These are phyloP conservation scores for Voacanga thouarsii DNA, from an alignment of 257 asterid species.

Conservation along the genomic window DNA sequence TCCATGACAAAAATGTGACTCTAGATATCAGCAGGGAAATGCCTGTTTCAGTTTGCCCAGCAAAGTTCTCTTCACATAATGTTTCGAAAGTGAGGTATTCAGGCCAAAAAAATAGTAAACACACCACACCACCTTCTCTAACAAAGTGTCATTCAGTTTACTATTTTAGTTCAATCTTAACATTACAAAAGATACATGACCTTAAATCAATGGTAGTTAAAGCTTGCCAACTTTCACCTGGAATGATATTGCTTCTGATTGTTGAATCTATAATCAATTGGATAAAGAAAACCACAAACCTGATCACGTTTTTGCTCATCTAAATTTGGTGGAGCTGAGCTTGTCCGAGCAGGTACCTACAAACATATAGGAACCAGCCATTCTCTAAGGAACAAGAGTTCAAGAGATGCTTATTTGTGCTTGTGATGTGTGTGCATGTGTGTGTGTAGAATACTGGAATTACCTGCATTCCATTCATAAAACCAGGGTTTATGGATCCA, in stretches of 20 bases:
- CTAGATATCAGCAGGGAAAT: not conserved
- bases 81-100: not conserved
- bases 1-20: not conserved
- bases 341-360: constrained; percentile 90
- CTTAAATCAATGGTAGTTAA: not conserved
- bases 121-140: not conserved
- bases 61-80: not conserved
- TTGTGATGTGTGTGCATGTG: not conserved
- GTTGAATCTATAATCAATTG: not conserved
- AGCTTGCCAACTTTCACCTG: not conserved
- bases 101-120: not conserved
- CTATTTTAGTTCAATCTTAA: not conserved
- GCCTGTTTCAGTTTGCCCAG: not conserved
- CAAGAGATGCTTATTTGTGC: constrained; percentile 1
- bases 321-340: constrained; percentile 92
- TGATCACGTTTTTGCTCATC: constrained; percentile 90
- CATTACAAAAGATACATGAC: not conserved
- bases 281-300: constrained; percentile 43
- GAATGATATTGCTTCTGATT: not conserved
- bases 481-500: constrained; percentile 86
- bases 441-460: not conserved
- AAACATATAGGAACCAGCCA: constrained; percentile 15
- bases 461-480: constrained; percentile 86
- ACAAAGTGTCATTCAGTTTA: not conserved
- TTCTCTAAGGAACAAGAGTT: constrained; percentile 12